Evolutionary conservation across 495 filamentous ascomycete genomes (phyloP), one percentile per base, ranked within the genome.

Genomic region (Amphirosellinia nigrospora): DNA sequence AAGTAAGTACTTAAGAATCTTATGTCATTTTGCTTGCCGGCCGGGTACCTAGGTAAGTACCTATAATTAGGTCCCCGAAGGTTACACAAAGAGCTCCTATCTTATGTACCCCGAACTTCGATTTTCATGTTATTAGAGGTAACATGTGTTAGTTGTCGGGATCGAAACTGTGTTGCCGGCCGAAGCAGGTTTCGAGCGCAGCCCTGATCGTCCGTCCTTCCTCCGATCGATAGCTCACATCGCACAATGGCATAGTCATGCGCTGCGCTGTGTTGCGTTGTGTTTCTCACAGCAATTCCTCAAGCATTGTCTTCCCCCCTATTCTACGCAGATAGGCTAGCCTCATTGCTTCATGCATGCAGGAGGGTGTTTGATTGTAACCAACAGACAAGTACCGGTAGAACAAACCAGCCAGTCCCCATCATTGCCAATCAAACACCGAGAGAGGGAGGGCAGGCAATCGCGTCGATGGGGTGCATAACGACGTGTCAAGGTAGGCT

Each of bases 291-390:
- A 53, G 50, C 50, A 53, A 30, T 19, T 36, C 19, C 28, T 36
- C n/a, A 36, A n/a, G 10, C 21, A 16, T 28, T n/a, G n/a, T 61
- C 56, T 26, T 7, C 9, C 59, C 38, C 38, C 41, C 60, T 63
- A 45, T 63, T 63, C 60, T 7, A 63, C 41, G 60, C 41, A 63
- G 60, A 19, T 43, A 28, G 39, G 39, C 60, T 34, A 43, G 60
- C 23, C 60, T 45, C n/a, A 9, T 16, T 26, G 23, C 38, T 45
- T 64, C 41, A 66, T 66, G 50, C 34, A 66, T 66, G 50, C 64
- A 56, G 64, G 50, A 56, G 64, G 50, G 64, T 43, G 64, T 66
- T 66, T 56, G 64, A 56, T 56, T 64, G 48, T 13, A 16, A 62
- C 59, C 38, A 32, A 62, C 23, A 50, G 28, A 23, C 15, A 21